These are phyloP conservation scores for Boletus tylopilopsis DNA, from an alignment of 768 basidiomycete genomes.

Conservation along the genomic window DNA sequence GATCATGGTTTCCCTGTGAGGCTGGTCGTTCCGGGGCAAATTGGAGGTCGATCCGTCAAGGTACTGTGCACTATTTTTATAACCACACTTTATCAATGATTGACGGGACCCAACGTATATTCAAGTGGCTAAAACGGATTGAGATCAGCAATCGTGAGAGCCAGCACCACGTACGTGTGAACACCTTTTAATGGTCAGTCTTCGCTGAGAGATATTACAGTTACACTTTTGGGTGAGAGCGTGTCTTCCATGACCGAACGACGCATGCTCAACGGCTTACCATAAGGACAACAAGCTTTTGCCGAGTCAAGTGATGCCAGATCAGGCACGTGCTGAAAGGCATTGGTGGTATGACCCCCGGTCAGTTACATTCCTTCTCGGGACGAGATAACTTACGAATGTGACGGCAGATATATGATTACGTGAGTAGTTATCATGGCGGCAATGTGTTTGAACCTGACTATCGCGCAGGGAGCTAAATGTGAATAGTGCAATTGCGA, in stretches of 20 bases:
- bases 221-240: slow-evolving; percentile 34
- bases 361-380: slow-evolving; percentile 17
- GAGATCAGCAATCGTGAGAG: slow-evolving; percentile 47
- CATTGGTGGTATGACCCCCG: slow-evolving; percentile 56
- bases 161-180: slow-evolving; percentile 43
- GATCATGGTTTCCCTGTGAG: slow-evolving; percentile 68
- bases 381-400: neutral
- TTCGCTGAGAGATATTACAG: slow-evolving; percentile 8
- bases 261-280: neutral
- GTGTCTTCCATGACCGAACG: neutral
- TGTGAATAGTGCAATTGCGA: slow-evolving; percentile 54
- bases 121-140: slow-evolving; percentile 54
- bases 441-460: slow-evolving; percentile 5
- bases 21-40: slow-evolving; percentile 58
- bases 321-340: slow-evolving; percentile 47
- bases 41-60: slow-evolving; percentile 57
- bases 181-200: neutral
- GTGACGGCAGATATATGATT: slow-evolving; percentile 26
- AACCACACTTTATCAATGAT: neutral
- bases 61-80: slow-evolving; percentile 3
- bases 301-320: slow-evolving; percentile 49
- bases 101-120: neutral
- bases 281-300: slow-evolving; percentile 55
- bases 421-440: slow-evolving; percentile 21
- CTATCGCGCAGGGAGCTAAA: slow-evolving; percentile 50